Percentiles rank a stretch among this genome's conserved stretches.
Evolutionary conservation across 306 rosid genomes (phyloP).

Genomic region (Trifolium repens): DNA sequence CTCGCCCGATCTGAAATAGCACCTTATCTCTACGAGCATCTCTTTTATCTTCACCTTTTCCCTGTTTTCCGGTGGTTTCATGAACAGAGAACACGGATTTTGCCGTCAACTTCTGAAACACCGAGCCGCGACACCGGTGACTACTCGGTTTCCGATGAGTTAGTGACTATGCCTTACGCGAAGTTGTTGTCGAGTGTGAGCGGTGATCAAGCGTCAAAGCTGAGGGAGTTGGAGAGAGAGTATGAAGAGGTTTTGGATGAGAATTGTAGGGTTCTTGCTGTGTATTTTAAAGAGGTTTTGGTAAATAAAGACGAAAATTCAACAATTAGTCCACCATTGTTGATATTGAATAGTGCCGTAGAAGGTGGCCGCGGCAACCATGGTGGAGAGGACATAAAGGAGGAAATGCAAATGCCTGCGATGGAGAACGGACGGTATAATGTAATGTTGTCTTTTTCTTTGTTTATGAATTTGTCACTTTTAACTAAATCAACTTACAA

Average conservation of each 20-base stretch:
- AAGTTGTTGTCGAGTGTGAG: constrained; percentile 76
- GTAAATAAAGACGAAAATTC: constrained; percentile 38
- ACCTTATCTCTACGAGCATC: constrained; percentile 66
- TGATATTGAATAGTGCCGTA: constrained; percentile 39
- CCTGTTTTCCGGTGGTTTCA: constrained; percentile 64
- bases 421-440: constrained; percentile 78
- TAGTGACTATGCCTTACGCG: constrained; percentile 48
- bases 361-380: background rate
- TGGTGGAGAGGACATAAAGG: constrained; percentile 27
- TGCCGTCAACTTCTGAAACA: constrained; percentile 35
- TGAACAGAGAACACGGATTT: constrained; percentile 58
- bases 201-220: constrained; percentile 58
- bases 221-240: constrained; percentile 68
- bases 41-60: constrained; percentile 70
- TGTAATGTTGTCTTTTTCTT: constrained; percentile 55
- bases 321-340: constrained; percentile 49
- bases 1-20: constrained; percentile 74
- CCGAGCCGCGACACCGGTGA: constrained; percentile 26
- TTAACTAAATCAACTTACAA: constrained; percentile 2
- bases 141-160: constrained; percentile 45
- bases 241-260: constrained; percentile 67
- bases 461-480: background rate
- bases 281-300: constrained; percentile 62
- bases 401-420: constrained; percentile 43
- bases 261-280: constrained; percentile 66